Evolutionary conservation across 148 eudicot species (phyloP).

Genomic region (Selenicereus undatus): DNA sequence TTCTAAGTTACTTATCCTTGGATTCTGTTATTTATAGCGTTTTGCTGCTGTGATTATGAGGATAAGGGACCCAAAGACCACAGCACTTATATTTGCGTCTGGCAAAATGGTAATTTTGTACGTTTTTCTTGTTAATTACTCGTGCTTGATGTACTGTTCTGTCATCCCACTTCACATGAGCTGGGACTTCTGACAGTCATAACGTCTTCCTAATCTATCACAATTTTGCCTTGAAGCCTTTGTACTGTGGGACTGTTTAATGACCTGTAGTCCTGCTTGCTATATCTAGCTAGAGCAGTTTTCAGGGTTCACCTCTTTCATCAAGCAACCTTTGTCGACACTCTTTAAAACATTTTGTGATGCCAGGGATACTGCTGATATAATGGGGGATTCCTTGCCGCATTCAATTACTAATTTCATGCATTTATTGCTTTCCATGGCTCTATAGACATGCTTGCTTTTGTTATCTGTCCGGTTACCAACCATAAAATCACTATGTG

Average conservation of each 20-base stretch:
- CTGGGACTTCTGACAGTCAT: background rate
- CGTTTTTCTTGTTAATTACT: background rate
- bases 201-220: too few species aligned
- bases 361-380: background rate
- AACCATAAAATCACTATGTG: background rate
- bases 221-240: background rate
- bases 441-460: background rate
- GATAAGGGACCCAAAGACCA: conserved; percentile 82
- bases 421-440: background rate
- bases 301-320: background rate
- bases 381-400: background rate
- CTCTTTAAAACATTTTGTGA: background rate
- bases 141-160: background rate
- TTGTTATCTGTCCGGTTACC: background rate
- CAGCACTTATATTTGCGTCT: conserved; percentile 80
- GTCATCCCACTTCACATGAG: background rate
- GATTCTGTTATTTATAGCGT: conserved; percentile 41
- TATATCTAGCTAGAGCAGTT: background rate
- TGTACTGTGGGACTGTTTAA: background rate
- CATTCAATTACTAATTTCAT: background rate
- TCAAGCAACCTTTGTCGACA: background rate
- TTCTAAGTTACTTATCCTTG: background rate
- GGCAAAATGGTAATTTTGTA: conserved; percentile 66
- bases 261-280: too few species aligned
- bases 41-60: conserved; percentile 91